Percentiles rank a stretch among this genome's conserved stretches.
Evolutionary conservation across 1,284 basidiomycete genomes (phyloP).

Genomic region (Cystobasidium pallidum): DNA sequence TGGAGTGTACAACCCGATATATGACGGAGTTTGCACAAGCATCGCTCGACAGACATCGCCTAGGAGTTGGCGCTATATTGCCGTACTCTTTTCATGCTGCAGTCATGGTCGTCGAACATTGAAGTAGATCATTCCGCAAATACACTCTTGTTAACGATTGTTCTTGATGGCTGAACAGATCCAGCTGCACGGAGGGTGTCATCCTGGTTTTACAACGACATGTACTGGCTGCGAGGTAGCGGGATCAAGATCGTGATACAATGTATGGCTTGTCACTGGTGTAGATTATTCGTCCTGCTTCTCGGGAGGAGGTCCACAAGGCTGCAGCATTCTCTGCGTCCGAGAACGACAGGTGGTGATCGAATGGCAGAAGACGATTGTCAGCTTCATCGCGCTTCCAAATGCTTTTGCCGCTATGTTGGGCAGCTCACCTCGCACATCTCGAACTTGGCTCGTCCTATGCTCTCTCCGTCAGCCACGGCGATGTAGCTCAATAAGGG

Average conservation of each 20-base stretch:
- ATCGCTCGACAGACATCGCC: background rate
- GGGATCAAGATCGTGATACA: background rate
- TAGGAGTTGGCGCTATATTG: no score
- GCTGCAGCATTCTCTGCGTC: slow-evolving; percentile 90
- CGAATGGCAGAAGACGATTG: background rate
- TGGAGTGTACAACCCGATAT: background rate
- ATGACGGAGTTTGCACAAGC: background rate
- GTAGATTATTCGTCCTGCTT: slow-evolving; percentile 69
- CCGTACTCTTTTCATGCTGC: no score
- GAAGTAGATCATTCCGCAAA: no score
- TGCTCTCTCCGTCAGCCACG: slow-evolving; percentile 88
- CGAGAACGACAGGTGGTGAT: slow-evolving; percentile 14
- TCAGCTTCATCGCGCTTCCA: background rate
- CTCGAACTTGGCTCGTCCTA: slow-evolving; percentile 89
- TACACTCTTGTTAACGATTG: no score
- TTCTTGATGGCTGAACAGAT: no score
- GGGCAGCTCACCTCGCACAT: slow-evolving; percentile 79
- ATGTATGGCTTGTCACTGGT: background rate
- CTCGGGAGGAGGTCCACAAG: slow-evolving; percentile 88
- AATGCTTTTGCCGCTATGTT: background rate
- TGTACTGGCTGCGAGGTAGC: background rate
- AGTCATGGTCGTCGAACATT: no score
- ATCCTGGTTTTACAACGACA: background rate
- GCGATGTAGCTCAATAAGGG: slow-evolving; percentile 82
- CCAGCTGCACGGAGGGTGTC: no score